These are phyloP conservation scores for Coniochaeta sp. DNA, from an alignment of 2,329 filamentous ascomycete genomes.

Conservation along the genomic window DNA sequence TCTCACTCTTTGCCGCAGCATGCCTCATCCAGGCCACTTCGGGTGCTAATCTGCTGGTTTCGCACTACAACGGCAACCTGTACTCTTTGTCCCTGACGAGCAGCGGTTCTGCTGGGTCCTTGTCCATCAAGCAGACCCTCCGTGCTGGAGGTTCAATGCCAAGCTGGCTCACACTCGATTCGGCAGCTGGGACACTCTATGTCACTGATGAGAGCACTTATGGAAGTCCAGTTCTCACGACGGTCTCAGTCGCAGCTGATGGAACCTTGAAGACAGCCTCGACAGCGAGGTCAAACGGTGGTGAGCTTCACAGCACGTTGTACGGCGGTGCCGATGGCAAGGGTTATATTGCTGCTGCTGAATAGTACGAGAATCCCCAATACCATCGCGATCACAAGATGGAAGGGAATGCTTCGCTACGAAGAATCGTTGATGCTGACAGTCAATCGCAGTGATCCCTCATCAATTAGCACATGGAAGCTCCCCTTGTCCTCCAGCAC, in stretches of 20 bases:
- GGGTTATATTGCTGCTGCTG: conserved; percentile 32
- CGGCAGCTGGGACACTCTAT: conserved; percentile 22
- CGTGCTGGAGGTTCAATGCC: conserved; percentile 25
- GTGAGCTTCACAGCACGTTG: conserved; percentile 27
- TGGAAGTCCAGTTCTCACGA: conserved; percentile 25
- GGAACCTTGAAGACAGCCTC: conserved; percentile 22
- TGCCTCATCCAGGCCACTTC: conserved; percentile 7
- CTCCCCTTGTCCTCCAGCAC: conserved; percentile 24
- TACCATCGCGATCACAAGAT: not conserved
- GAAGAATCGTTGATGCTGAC: not conserved
- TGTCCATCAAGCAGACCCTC: conserved; percentile 18
- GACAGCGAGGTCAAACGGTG: conserved; percentile 11
- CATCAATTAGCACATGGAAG: conserved; percentile 34
- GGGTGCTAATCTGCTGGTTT: conserved; percentile 23
- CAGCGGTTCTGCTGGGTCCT: conserved; percentile 14
- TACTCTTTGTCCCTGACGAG: conserved; percentile 24
- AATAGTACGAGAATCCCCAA: conserved; percentile 27
- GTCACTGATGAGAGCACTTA: conserved; percentile 28
- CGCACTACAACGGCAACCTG: conserved; percentile 31
- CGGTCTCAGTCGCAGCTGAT: conserved; percentile 21
- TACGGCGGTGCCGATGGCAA: conserved; percentile 29
- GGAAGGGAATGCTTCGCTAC: too few species aligned
- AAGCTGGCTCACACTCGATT: conserved; percentile 28
- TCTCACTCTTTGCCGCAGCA: conserved; percentile 8
- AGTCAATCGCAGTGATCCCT: conserved; percentile 24